These are phyloP conservation scores for Phytophthora fragariae DNA, from an alignment of 352 stramenopile genomes.

Conservation along the genomic window DNA sequence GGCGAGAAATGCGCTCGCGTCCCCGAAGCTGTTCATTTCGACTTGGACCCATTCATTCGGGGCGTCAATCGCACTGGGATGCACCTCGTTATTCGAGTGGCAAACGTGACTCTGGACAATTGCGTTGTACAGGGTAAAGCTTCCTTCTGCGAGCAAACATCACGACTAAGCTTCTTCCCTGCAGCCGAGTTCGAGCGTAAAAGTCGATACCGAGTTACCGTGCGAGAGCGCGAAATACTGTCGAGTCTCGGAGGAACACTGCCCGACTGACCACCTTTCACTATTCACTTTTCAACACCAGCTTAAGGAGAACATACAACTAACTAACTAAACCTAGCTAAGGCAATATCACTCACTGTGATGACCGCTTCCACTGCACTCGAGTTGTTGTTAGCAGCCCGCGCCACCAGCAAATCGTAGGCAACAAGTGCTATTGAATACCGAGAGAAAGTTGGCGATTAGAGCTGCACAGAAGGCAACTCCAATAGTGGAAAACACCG, in stretches of 20 bases:
- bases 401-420: slow-evolving; percentile 65
- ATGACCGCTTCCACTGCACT: slow-evolving; percentile 4
- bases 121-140: slow-evolving; percentile 35
- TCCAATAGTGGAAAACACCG: slow-evolving; percentile 52
- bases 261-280: slow-evolving; percentile 27
- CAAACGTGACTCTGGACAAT: slow-evolving; percentile 34
- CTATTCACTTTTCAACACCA: slow-evolving; percentile 38
- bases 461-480: slow-evolving; percentile 59
- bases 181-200: slow-evolving; percentile 36
- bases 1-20: slow-evolving; percentile 20
- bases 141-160: slow-evolving; percentile 23
- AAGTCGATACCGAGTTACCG: slow-evolving; percentile 30
- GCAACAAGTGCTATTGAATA: slow-evolving; percentile 66
- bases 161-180: slow-evolving; percentile 31
- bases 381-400: slow-evolving; percentile 51
- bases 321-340: background rate
- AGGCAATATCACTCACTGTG: background rate
- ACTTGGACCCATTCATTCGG: slow-evolving; percentile 33
- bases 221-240: slow-evolving; percentile 38
- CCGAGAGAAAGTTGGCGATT: slow-evolving; percentile 62
- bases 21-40: slow-evolving; percentile 30
- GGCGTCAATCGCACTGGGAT: slow-evolving; percentile 30
- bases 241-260: slow-evolving; percentile 37
- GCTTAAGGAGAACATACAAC: slow-evolving; percentile 13
- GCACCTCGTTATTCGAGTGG: slow-evolving; percentile 36